phyloP scores from a whole-genome alignment of 176 grass and related monocot species.

The Cenchrus americanus region DNA sequence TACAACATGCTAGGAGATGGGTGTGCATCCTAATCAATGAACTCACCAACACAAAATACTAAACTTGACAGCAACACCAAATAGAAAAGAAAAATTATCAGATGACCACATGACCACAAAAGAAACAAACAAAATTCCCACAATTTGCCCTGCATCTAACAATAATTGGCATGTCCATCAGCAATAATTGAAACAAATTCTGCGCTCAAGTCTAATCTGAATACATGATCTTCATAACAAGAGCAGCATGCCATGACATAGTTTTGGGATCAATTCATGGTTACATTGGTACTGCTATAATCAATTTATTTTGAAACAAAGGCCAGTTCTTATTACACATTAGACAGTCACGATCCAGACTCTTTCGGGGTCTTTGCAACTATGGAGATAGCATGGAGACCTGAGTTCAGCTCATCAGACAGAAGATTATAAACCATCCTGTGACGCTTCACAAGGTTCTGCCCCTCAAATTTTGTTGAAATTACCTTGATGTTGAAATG shows the following conservation, averaged over 20 bases:
- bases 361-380: slow-evolving; percentile 89
- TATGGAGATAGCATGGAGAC: slow-evolving; percentile 95
- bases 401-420: slow-evolving; percentile 82
- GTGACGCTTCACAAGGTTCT: slow-evolving; percentile 90
- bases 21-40: slow-evolving; percentile 1
- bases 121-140: neutral
- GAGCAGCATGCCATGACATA: neutral
- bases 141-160: neutral
- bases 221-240: slow-evolving; percentile 21
- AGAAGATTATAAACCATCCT: slow-evolving; percentile 91
- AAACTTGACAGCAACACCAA: neutral
- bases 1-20: neutral
- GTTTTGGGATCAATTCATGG: slow-evolving; percentile 3
- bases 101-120: slow-evolving; percentile 5
- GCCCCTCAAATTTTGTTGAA: slow-evolving; percentile 83
- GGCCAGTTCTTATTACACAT: neutral
- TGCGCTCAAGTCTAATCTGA: neutral
- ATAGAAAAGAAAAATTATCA: neutral
- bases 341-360: slow-evolving; percentile 41
- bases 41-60: slow-evolving; percentile 6
- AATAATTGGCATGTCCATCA: neutral
- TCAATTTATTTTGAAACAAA: slow-evolving; percentile 36
- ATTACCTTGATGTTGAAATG: slow-evolving; percentile 93
- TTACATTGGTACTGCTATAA: slow-evolving; percentile 30
- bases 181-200: neutral